phyloP scores from a whole-genome alignment of 257 asterid species.

The Lantana camara region DNA sequence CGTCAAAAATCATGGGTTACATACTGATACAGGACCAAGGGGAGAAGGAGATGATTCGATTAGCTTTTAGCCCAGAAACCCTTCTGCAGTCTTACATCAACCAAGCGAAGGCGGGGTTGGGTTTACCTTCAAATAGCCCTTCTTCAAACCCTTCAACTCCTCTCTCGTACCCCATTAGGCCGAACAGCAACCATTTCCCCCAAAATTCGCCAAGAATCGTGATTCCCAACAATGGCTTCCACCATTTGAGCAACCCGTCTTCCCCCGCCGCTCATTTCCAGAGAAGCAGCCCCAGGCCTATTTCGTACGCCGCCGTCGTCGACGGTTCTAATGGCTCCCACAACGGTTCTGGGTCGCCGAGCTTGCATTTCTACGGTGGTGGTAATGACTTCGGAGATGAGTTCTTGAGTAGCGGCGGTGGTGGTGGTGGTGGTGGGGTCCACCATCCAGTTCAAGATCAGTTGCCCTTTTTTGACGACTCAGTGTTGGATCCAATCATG shows the following conservation, averaged over 20 bases:
- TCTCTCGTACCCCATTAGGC: constrained; percentile 33
- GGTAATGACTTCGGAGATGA: constrained; percentile 38
- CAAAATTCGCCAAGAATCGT: constrained; percentile 55
- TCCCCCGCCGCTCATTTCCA: constrained; percentile 50
- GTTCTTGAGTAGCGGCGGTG: too few relatives aligned
- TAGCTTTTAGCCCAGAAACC: constrained; percentile 77
- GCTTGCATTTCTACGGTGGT: constrained; percentile 44
- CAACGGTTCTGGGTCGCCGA: constrained; percentile 45
- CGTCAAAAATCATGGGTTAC: constrained; percentile 82
- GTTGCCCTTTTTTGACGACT: constrained; percentile 52
- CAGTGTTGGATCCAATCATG: constrained; percentile 48
- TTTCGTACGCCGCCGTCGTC: constrained; percentile 60
- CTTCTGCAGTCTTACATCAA: constrained; percentile 51
- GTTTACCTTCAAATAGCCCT: constrained; percentile 39
- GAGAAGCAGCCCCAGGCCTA: constrained; percentile 49
- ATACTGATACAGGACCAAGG: constrained; percentile 79
- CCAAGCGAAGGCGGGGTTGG: constrained; percentile 52
- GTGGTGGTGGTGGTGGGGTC: constrained; percentile 27
- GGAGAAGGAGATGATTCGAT: constrained; percentile 80
- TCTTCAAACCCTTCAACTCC: constrained; percentile 42
- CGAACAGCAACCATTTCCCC: constrained; percentile 46
- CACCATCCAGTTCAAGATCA: constrained; percentile 48
- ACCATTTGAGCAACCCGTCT: constrained; percentile 48
- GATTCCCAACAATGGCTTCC: constrained; percentile 59
- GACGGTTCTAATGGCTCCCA: constrained; percentile 39